Evolutionary conservation across 768 basidiomycete species (phyloP), one percentile per base, ranked within the genome.

Genomic region (Rhodosporidiobolus sp.): DNA sequence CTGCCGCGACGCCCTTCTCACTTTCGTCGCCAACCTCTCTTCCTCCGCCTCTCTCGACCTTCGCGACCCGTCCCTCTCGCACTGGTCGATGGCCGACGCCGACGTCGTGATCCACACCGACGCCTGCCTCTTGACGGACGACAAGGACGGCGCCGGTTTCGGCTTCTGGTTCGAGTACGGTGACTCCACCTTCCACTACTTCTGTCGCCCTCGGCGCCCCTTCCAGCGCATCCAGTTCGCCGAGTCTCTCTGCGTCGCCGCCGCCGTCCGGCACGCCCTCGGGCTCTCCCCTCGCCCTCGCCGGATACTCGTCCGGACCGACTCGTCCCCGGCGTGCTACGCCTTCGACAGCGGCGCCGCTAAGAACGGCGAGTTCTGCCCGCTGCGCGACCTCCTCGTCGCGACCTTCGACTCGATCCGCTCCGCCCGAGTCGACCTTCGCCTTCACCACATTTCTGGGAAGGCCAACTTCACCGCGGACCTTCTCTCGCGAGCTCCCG

Each of bases 291-390:
- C 38, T n/a, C 17, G 8, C 22, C 9, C 5, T 2, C 63, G 43
- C 17, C 35, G 43, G 1, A 1, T 46, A 9, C 52, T 64, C 17
- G 16, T 55, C 22, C 16, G 53, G 19, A 45, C 63, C 26, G 54
- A 64, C 53, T 43, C 53, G 2, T 32, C 38, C 12, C 30, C 49
- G 1, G 49, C 34, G 22, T 48, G 35, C 49, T 64, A 54, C 43
- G 52, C 38, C 28, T 46, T 55, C 30, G 52, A 64, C 34, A 14
- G 22, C 7, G 63, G 63, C 38, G 26, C 38, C 11, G 35, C 53
- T 1, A 9, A 16, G 32, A 16, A 48, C 30, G 5, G 5, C 30
- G 8, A 12, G 7, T 16, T 12, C 5, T 2, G 0, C 1, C 19
- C 1, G 3, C 38, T 64, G 0, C 30, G n/a, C n/a, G 3, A 1